Base-by-base conservation (phyloP, 1,284 basidiomycete species). In the Ceratobasidium sp. region DNA sequence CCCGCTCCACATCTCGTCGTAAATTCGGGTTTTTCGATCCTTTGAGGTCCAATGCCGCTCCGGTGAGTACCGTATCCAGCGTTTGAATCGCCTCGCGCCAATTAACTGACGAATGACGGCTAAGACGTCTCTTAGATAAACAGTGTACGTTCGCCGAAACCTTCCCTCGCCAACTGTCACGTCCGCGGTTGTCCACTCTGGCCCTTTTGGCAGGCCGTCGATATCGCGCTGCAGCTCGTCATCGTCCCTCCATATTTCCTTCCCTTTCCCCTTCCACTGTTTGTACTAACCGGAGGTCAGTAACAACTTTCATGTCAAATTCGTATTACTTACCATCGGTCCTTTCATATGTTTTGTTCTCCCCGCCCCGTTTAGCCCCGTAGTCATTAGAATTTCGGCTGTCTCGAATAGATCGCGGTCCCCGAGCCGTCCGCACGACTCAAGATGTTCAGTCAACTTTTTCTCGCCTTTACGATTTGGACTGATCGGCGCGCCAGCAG, bases 1-100 rank as follows among this genome's bases (percentile, higher is more conserved):
- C 15, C 42, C 71, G 33, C 18, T 61, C 71, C 71, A 73, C 71
- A 63, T 73, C 26, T 73, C 56, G 39, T 51, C 58, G 23, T 61
- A 61, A 1, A 61, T 10, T 1, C 71, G 58, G 26, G 4, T 15
- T 20, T 3, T 61, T 1, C 71, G 40, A 0, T 26, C n/a, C 2
- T 33, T 18, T n/a, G 58, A 73, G 2, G 71, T 61, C 71, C 71
- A 73, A 20, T 51, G 71, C 3, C 44, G 71, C 58, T 61, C 42
- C 13, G 71, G 71, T 20, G 56, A 42, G 46, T 73, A 73, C 15
- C 71, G 71, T 26, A 73, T 61, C 18, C 20, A 28, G 10, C 28
- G 2, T 20, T 49, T 63, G 46, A 61, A 63, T 26, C n/a, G 40
- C 10, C 42, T 2, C 1, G 3, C 58, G 4, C 71, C 56, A 49